Base-by-base conservation (phyloP, 2,329 filamentous ascomycete genomes). In the Bisporella sp. region DNA sequence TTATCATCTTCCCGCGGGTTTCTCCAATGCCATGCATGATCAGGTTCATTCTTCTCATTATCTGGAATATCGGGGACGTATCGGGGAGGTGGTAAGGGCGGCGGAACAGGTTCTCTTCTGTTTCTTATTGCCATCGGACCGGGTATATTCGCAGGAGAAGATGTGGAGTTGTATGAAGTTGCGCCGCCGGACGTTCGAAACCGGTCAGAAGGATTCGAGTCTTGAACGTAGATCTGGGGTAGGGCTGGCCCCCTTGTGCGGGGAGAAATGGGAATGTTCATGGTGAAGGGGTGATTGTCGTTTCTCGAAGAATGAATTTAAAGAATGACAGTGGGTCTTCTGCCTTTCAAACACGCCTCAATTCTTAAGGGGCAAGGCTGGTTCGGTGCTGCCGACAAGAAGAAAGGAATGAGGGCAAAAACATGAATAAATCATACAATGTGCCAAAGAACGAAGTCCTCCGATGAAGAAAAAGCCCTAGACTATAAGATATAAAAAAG, bases 121-220 rank as follows among this genome's bases (percentile, higher is more conserved):
- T 77, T 73, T 46, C 79, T 80, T 63, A 87, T 85, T 53, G 81
- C 72, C 79, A 86, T 81, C 57, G 79, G 76, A 55, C 74, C 73
- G 54, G 72, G 66, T 44, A 70, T 62, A 46, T 65, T 65, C 53
- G 69, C 61, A 50, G 66, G 68, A 41, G 73, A 66, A 50, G 70
- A 65, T 11, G 50, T 53, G 12, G 57, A 62, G 48, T 57, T 58
- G 51, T 61, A 59, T 9, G 56, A 59, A 47, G 42, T 60, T 9
- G 59, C 59, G 45, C 60, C 56, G 53, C 56, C 61, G 28, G 59
- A 55, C 7, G 43, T 56, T 52, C 54, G 52, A 51, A 53, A 60
- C 49, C 62, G 62, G 43, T 66, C 63, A 50, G 61, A 59, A 47
- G 62, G 58, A 45, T 65, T 68, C 47, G 66, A 67, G 51, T 71